phyloP scores from a whole-genome alignment of 2,329 filamentous ascomycete species.

The Trichophaea hybrida region DNA sequence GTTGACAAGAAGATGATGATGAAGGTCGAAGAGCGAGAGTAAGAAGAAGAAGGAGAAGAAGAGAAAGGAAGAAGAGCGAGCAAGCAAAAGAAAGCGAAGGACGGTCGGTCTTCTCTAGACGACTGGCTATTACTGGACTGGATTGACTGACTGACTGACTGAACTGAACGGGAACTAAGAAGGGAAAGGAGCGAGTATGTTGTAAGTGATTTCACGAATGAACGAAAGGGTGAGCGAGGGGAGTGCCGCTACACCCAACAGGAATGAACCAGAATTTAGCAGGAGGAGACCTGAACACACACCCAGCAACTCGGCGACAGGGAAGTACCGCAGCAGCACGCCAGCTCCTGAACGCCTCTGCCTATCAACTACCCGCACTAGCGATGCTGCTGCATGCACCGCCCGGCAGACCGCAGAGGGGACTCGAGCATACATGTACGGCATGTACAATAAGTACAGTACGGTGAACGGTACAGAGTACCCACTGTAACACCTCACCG shows the following conservation, averaged over 20 bases:
- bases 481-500: no score
- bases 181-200: background rate
- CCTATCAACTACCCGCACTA: background rate
- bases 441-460: no score
- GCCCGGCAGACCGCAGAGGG: background rate
- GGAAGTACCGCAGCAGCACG: background rate
- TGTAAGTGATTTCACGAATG: background rate
- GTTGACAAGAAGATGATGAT: conserved; percentile 21
- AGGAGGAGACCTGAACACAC: background rate
- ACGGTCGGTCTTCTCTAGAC: background rate
- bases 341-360: background rate
- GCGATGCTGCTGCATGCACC: background rate
- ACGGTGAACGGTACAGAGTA: no score
- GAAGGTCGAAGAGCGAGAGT: conserved; percentile 20
- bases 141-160: background rate
- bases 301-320: background rate
- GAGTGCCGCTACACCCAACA: background rate
- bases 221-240: background rate
- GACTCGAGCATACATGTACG: no score
- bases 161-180: background rate
- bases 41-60: conserved; percentile 20
- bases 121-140: background rate
- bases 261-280: background rate
- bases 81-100: conserved; percentile 13
- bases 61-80: conserved; percentile 12